These are phyloP conservation scores for Fusarium sp. DNA, from an alignment of 2,329 filamentous ascomycete species.

Conservation along the genomic window DNA sequence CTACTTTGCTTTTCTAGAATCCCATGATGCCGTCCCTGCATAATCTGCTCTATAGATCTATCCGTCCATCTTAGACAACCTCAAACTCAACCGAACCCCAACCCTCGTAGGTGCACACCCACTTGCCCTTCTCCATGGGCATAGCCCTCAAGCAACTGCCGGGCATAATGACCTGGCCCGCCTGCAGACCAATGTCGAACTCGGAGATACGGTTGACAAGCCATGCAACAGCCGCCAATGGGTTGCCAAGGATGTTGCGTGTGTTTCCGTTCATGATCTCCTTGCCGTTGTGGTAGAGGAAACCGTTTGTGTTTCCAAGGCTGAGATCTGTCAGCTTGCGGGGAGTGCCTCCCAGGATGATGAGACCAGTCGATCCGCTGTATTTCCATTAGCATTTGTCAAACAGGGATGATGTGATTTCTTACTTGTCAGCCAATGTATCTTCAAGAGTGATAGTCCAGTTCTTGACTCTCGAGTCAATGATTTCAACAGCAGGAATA, in stretches of 20 bases:
- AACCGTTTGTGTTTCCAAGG: constrained; percentile 43
- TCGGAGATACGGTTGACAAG: constrained; percentile 46
- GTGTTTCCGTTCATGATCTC: constrained; percentile 49
- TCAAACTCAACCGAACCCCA: constrained; percentile 49
- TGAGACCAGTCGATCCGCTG: constrained; percentile 39
- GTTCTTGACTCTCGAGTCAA: constrained; percentile 49
- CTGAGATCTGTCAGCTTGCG: constrained; percentile 44
- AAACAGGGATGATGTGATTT: not conserved
- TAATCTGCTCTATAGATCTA: not conserved
- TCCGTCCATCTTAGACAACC: constrained; percentile 26
- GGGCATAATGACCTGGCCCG: constrained; percentile 47
- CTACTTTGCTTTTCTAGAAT: not conserved
- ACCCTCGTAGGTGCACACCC: constrained; percentile 46
- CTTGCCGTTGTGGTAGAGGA: constrained; percentile 44
- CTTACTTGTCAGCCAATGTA: constrained; percentile 49
- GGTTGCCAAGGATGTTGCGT: constrained; percentile 48
- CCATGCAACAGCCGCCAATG: constrained; percentile 47
- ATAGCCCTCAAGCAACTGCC: constrained; percentile 48
- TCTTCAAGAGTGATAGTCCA: constrained; percentile 49
- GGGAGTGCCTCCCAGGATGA: constrained; percentile 50
- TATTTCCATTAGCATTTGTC: not conserved
- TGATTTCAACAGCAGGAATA: constrained; percentile 51
- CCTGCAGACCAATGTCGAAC: constrained; percentile 44
- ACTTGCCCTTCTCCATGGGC: constrained; percentile 45
- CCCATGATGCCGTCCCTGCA: constrained; percentile 1